phyloP scores from a whole-genome alignment of 2,329 filamentous ascomycete species.

The Plectosphaerella sp. region DNA sequence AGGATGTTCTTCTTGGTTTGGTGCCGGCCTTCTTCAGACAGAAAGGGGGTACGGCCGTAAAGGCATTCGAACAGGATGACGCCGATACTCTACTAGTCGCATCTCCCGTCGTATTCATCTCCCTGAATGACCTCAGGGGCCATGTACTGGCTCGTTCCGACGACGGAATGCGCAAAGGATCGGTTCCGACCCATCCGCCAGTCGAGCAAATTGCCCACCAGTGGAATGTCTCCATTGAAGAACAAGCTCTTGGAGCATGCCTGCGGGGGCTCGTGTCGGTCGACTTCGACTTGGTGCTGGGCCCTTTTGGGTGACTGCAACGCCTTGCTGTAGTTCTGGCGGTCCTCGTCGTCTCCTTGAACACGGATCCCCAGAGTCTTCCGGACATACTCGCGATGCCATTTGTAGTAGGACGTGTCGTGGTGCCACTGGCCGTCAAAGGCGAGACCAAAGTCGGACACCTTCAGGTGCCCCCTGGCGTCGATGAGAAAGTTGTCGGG shows the following conservation, averaged over 20 bases:
- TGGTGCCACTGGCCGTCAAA: slow-evolving; percentile 96
- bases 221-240: slow-evolving; percentile 25
- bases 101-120: slow-evolving; percentile 81
- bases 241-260: slow-evolving; percentile 18
- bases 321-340: slow-evolving; percentile 40
- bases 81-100: slow-evolving; percentile 96
- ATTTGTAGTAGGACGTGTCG: slow-evolving; percentile 80
- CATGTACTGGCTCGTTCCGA: slow-evolving; percentile 98
- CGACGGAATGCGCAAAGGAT: slow-evolving; percentile 74
- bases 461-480: slow-evolving; percentile 83
- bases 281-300: slow-evolving; percentile 1
- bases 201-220: slow-evolving; percentile 49
- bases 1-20: slow-evolving; percentile 84
- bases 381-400: slow-evolving; percentile 74
- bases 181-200: slow-evolving; percentile 72
- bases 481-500: slow-evolving; percentile 96
- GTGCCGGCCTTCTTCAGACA: slow-evolving; percentile 70
- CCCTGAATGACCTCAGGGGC: slow-evolving; percentile 87
- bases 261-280: slow-evolving; percentile 12
- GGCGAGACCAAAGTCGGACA: slow-evolving; percentile 92
- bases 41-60: slow-evolving; percentile 87
- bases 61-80: slow-evolving; percentile 94
- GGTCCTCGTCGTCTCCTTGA: slow-evolving; percentile 69
- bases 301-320: slow-evolving; percentile 5
- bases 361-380: slow-evolving; percentile 71